Evolutionary conservation across 371 early-diverging fungal species (phyloP), one percentile per base, ranked within the genome.

Genomic region (Nematocida parisii): DNA sequence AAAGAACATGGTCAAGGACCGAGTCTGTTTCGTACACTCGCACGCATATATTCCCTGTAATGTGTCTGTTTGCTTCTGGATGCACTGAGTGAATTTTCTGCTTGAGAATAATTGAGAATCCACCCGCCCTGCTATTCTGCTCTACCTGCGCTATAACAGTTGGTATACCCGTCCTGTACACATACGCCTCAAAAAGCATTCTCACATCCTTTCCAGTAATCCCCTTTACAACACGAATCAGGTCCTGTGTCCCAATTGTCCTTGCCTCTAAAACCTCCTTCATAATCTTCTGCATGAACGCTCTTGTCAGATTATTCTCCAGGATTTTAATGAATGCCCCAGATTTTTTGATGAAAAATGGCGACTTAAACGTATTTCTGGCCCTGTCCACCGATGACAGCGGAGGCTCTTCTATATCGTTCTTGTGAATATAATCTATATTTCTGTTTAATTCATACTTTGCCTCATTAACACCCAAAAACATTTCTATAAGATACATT

Each of bases 221-320:
- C 60, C 84, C 86, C 42, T 85, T 85, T 13, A 87, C 68, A 22
- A 86, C 67, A 44, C 82, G 72, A 1, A 87, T 72, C 52, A 88
- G 84, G 20, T 82, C 83, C 13, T 75, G 52, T 20, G 85, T 86
- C 46, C 33, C 61, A 6, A 60, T 40, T 20, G 61, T 45, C 2
- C 66, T 27, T 46, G 24, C 18, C n/a, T 64, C 70, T 27, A 72
- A 52, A 42, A 62, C 54, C 61, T 73, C 73, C 24, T 77, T 81
- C 64, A 83, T 56, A 42, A 88, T 88, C 66, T 87, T 88, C 74
- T 88, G 84, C 70, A 88, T 72, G 81, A 88, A 88, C 6, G 88
- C 88, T 58, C 60, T 61, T 18, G 85, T 85, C 5, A 85, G 68
- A 66, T 87, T 86, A 58, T 77, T 75, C 62, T 88, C 86, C n/a